Conservation (phyloP, 192 early-diverging fungal genomes). For the Bifiguratus adelaidae region DNA sequence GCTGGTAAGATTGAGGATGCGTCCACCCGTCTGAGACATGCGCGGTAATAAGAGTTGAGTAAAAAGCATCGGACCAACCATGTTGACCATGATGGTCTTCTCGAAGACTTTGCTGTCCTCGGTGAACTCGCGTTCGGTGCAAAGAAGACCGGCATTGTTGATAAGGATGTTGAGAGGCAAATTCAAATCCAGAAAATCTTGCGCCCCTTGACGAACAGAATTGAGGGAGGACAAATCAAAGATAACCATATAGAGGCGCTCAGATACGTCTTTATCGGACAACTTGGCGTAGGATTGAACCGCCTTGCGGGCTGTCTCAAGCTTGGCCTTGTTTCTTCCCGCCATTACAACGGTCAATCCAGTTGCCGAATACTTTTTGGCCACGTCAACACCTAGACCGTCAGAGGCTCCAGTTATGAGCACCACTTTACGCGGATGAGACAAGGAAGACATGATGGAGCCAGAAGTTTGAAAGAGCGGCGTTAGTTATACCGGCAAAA, state of each 20-base stretch:
- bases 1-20: neutral
- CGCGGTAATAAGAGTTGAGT: slow-evolving; percentile 4
- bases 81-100: slow-evolving; percentile 3
- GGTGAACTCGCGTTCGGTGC: neutral
- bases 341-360: neutral
- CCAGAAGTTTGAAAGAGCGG: no score
- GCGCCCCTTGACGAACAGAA: slow-evolving; percentile 1
- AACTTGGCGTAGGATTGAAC: no score
- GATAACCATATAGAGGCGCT: no score
- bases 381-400: slow-evolving; percentile 5
- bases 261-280: no score
- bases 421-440: no score
- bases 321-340: neutral
- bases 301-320: neutral
- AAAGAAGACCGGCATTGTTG: slow-evolving; percentile 2
- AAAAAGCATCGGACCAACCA: slow-evolving; percentile 5
- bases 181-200: neutral
- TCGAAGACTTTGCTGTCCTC: slow-evolving; percentile 2
- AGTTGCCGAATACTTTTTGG: slow-evolving; percentile 2
- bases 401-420: slow-evolving; percentile 7
- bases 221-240: neutral
- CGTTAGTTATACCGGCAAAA: no score
- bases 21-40: neutral
- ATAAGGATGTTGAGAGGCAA: slow-evolving; percentile 4
- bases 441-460: no score